A percentile compares a stretch with the other conserved stretches of the same genome.
Evolutionary conservation across 805 yeast species (phyloP).

Genomic region (Yarrowia sp.): DNA sequence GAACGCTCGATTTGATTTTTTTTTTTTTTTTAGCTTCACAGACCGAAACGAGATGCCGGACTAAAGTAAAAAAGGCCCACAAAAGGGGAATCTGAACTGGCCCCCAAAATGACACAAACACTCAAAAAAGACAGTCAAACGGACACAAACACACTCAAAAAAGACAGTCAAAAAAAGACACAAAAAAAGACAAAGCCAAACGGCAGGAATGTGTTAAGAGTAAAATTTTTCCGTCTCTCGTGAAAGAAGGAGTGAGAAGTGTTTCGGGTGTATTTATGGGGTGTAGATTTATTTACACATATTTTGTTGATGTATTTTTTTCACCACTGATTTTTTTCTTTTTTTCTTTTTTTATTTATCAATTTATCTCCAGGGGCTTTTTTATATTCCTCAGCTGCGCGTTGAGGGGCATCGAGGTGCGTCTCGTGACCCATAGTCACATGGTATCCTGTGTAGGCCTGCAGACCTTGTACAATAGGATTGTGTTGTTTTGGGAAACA

Average conservation of each 20-base stretch:
- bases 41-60: slow-evolving; percentile 17
- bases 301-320: background rate
- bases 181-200: background rate
- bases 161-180: background rate
- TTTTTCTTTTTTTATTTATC: too few species aligned
- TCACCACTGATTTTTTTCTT: too few species aligned
- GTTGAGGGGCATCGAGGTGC: slow-evolving; percentile 14
- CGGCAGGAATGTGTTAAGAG: background rate
- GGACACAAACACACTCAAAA: too few species aligned
- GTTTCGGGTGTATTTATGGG: too few species aligned
- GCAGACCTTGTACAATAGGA: background rate
- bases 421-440: slow-evolving; percentile 23
- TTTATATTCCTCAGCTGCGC: slow-evolving; percentile 8
- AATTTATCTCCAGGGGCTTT: too few species aligned
- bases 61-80: slow-evolving; percentile 18
- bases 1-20: too few species aligned
- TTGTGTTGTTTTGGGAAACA: background rate
- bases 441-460: slow-evolving; percentile 5
- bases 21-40: too few species aligned
- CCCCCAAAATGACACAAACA: background rate
- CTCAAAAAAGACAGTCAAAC: background rate
- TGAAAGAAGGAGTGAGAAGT: too few species aligned
- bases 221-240: too few species aligned
- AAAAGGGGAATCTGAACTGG: background rate
- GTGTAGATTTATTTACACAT: too few species aligned